These are phyloP conservation scores for Narthecium ossifragum DNA, from an alignment of 106 monocot species.

Conservation along the genomic window DNA sequence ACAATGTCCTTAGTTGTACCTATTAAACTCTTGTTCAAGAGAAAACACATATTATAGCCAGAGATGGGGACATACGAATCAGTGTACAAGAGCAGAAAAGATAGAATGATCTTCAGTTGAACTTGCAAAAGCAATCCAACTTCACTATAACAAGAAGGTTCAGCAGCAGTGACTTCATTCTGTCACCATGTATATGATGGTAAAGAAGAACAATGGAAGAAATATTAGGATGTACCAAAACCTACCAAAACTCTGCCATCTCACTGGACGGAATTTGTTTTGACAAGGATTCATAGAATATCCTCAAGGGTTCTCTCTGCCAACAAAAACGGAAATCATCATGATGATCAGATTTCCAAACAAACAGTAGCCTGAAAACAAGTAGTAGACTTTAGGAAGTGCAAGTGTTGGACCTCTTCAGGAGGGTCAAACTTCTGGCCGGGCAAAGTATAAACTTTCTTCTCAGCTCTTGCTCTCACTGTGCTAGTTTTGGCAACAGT, in stretches of 20 bases:
- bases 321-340: conserved; percentile 10
- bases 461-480: conserved; percentile 45
- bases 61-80: too few relatives aligned
- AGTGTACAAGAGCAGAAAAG: too few relatives aligned
- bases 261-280: conserved; percentile 96
- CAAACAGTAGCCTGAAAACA: background rate
- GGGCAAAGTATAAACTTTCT: conserved; percentile 78
- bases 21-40: too few relatives aligned
- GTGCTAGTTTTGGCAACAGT: conserved; percentile 28
- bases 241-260: conserved; percentile 97
- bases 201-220: background rate
- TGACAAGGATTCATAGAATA: conserved; percentile 93
- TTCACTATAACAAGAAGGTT: too few relatives aligned
- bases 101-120: too few relatives aligned
- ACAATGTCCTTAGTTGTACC: too few relatives aligned
- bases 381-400: background rate
- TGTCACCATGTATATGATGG: too few relatives aligned
- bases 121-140: too few relatives aligned
- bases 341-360: conserved; percentile 1
- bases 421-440: conserved; percentile 90
- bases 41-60: too few relatives aligned
- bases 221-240: background rate
- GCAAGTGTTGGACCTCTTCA: conserved; percentile 60
- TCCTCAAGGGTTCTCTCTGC: conserved; percentile 92
- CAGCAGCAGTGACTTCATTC: too few relatives aligned